Conservation (phyloP, 2,329 filamentous ascomycete species). For the Pezicula carpinea region DNA sequence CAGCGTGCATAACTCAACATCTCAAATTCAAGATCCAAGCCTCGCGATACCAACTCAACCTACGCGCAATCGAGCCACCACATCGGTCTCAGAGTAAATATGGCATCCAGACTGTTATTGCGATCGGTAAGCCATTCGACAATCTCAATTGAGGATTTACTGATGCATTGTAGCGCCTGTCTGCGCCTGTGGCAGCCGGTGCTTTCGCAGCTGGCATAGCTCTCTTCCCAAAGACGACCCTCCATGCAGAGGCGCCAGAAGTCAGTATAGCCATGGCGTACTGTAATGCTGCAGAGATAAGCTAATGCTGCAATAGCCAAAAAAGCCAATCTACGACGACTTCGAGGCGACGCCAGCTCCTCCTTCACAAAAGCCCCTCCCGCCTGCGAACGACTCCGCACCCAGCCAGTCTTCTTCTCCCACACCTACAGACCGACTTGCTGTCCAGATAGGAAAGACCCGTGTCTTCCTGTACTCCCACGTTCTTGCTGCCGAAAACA, state of each 20-base stretch:
- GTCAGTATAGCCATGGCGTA: conserved; percentile 14
- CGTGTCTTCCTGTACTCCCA: conserved; percentile 78
- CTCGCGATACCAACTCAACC: conserved; percentile 10
- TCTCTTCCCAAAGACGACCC: conserved; percentile 39
- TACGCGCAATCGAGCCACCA: conserved; percentile 19
- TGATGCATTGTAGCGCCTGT: conserved; percentile 36
- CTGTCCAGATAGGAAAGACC: conserved; percentile 72
- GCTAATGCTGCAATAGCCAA: conserved; percentile 30
- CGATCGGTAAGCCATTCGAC: conserved; percentile 39
- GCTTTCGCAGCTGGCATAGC: conserved; percentile 36
- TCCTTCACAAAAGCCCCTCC: conserved; percentile 20
- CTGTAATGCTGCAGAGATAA: conserved; percentile 4
- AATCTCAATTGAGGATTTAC: conserved; percentile 9
- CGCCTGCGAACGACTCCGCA: conserved; percentile 14
- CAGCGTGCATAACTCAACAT: conserved; percentile 17
- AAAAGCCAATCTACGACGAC: conserved; percentile 81
- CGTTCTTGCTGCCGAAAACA: conserved; percentile 70
- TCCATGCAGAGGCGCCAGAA: conserved; percentile 42
- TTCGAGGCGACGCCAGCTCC: conserved; percentile 39
- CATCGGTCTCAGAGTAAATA: conserved; percentile 29
- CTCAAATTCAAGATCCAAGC: conserved; percentile 11
- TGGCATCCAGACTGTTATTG: conserved; percentile 49
- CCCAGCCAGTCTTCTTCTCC: conserved; percentile 42
- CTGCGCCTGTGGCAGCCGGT: conserved; percentile 38
- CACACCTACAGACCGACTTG: conserved; percentile 85